These are phyloP conservation scores for Pistacia integerrima DNA, from an alignment of 345 rosid genomes.

Conservation along the genomic window DNA sequence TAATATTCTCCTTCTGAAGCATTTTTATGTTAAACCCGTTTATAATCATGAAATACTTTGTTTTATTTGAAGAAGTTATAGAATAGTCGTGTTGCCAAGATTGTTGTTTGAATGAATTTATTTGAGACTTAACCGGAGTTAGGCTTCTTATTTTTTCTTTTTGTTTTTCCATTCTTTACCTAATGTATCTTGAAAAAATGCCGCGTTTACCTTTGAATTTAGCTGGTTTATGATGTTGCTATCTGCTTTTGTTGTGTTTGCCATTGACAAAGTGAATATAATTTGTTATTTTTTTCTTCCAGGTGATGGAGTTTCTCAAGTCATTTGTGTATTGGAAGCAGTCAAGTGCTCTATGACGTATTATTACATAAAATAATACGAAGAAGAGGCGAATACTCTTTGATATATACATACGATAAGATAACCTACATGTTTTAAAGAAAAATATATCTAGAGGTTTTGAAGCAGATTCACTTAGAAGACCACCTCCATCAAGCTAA, in stretches of 20 bases:
- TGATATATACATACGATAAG: constrained; percentile 15
- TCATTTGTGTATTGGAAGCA: constrained; percentile 74
- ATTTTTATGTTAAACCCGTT: not conserved
- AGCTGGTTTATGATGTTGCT: not conserved
- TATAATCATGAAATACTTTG: not conserved
- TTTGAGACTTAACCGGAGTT: not conserved
- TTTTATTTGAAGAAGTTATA: not conserved
- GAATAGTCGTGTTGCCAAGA: not conserved
- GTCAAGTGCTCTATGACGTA: constrained; percentile 37
- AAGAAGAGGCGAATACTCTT: constrained; percentile 15
- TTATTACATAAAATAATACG: constrained; percentile 3
- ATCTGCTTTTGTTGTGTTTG: not conserved
- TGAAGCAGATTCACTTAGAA: constrained; percentile 30
- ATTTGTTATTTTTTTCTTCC: constrained; percentile 5
- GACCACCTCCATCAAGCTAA: constrained; percentile 19
- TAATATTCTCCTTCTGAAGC: not conserved
- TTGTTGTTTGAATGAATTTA: not conserved
- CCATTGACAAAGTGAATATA: not conserved
- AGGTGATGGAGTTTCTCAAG: constrained; percentile 94
- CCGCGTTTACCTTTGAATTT: not conserved
- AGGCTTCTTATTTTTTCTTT: not conserved
- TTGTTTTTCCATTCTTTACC: not conserved
- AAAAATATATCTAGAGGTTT: constrained; percentile 20
- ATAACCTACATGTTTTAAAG: constrained; percentile 18
- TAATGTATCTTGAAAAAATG: not conserved